These are phyloP conservation scores for Rhizophagus clarus DNA, from an alignment of 192 early-diverging fungal genomes.

Conservation along the genomic window DNA sequence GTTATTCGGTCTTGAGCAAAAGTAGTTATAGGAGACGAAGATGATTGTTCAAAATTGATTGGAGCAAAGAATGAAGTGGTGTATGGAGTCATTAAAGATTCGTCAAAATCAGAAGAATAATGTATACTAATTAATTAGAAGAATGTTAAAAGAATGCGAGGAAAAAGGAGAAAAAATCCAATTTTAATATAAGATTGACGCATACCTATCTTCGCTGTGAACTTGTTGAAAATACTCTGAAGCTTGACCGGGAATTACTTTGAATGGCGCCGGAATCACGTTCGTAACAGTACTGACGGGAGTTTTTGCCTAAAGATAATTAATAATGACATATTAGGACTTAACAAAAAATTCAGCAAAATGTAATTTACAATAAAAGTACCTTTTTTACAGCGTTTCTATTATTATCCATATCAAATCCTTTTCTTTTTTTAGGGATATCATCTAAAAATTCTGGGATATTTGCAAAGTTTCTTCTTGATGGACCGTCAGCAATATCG, in stretches of 20 bases:
- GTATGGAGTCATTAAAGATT: conserved; percentile 5
- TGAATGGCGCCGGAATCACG: conserved; percentile 28
- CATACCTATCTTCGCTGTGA: conserved; percentile 10
- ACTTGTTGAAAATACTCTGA: conserved; percentile 31
- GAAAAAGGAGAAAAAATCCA: background rate
- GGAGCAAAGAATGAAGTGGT: conserved; percentile 27
- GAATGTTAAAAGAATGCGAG: background rate
- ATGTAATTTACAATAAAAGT: background rate
- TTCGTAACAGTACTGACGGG: background rate
- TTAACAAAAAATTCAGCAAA: too few relatives aligned
- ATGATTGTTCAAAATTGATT: background rate
- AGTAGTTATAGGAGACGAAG: background rate
- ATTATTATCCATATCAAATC: background rate
- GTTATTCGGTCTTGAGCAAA: conserved; percentile 14
- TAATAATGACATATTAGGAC: background rate
- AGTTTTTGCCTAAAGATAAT: conserved; percentile 14
- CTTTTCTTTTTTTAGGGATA: conserved; percentile 20
- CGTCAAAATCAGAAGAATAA: conserved; percentile 25
- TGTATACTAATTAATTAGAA: conserved; percentile 16
- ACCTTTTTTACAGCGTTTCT: conserved; percentile 13
- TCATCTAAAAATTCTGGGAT: background rate
- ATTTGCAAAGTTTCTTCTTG: background rate
- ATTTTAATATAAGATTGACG: background rate
- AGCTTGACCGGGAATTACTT: conserved; percentile 28
- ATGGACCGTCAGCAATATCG: conserved; percentile 10